phyloP scores from a whole-genome alignment of 1,284 basidiomycete genomes.

The Veloboletus limbatus region DNA sequence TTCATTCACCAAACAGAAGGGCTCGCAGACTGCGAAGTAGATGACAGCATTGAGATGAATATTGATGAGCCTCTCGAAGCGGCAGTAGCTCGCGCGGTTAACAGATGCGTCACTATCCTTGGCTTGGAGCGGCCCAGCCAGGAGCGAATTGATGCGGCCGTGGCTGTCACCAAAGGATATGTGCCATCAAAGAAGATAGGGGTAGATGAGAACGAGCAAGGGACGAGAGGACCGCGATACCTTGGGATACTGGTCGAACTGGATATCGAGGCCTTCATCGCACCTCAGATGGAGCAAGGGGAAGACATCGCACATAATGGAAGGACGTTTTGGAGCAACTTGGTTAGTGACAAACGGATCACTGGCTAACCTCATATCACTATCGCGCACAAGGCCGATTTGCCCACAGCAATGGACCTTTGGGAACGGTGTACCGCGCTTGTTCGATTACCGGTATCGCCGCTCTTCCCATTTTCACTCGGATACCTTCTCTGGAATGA shows the following conservation, averaged over 20 bases:
- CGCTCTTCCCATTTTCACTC: conserved; percentile 63
- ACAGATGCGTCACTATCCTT: conserved; percentile 51
- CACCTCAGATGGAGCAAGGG: conserved; percentile 32
- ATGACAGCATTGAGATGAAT: conserved; percentile 65
- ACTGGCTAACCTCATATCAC: conserved; percentile 79
- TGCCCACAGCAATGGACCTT: conserved; percentile 47
- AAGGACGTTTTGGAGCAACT: conserved; percentile 46
- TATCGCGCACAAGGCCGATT: conserved; percentile 69
- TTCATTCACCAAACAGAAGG: conserved; percentile 72
- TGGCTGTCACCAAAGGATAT: conserved; percentile 56
- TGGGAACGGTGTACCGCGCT: conserved; percentile 68
- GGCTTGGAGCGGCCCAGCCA: conserved; percentile 52
- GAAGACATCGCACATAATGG: conserved; percentile 32
- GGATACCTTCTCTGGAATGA: conserved; percentile 73
- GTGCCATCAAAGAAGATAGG: conserved; percentile 38
- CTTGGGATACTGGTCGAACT: conserved; percentile 78
- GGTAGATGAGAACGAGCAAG: conserved; percentile 36
- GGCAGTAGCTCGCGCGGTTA: conserved; percentile 57
- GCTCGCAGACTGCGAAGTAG: conserved; percentile 63
- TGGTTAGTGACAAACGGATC: conserved; percentile 53
- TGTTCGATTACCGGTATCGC: conserved; percentile 41
- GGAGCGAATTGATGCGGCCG: conserved; percentile 58
- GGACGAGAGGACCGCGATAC: conserved; percentile 51
- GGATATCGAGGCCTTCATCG: conserved; percentile 52
- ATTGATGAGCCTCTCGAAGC: conserved; percentile 54